Conservation (phyloP, 495 filamentous ascomycete genomes). For the Bombardia bombarda region DNA sequence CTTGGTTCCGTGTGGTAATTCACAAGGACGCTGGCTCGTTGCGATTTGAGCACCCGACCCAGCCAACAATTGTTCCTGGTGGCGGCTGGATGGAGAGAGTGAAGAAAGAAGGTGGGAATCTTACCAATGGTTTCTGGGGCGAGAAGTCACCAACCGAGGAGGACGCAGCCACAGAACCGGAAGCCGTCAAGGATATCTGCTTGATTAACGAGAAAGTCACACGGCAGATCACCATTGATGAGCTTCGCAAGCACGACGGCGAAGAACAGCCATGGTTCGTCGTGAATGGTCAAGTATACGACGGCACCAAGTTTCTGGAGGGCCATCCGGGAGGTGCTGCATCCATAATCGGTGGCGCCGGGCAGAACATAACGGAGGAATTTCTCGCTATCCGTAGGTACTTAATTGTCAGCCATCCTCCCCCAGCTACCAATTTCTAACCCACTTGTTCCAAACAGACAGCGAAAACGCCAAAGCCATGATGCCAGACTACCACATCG, state of each 20-base stretch:
- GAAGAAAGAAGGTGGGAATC: slow-evolving; percentile 79
- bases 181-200: slow-evolving; percentile 54
- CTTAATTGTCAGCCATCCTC: no score
- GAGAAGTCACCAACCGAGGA: slow-evolving; percentile 59
- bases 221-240: slow-evolving; percentile 57
- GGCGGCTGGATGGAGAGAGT: slow-evolving; percentile 96
- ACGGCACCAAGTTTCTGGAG: slow-evolving; percentile 75
- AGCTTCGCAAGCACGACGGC: slow-evolving; percentile 62
- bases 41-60: slow-evolving; percentile 85
- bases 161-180: slow-evolving; percentile 25
- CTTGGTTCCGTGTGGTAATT: slow-evolving; percentile 83
- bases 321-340: slow-evolving; percentile 85
- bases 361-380: slow-evolving; percentile 82
- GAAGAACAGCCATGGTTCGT: slow-evolving; percentile 80
- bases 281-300: slow-evolving; percentile 86
- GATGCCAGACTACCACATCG: slow-evolving; percentile 87
- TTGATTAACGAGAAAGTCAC: slow-evolving; percentile 70
- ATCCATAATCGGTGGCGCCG: slow-evolving; percentile 79
- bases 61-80: slow-evolving; percentile 67
- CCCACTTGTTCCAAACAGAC: slow-evolving; percentile 41
- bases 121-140: slow-evolving; percentile 82
- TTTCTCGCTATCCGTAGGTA: slow-evolving; percentile 88
- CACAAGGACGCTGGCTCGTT: slow-evolving; percentile 59
- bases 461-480: slow-evolving; percentile 88
- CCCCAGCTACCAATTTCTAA: neutral